A percentile compares a stretch with the other conserved stretches of the same genome.
Conservation (phyloP, 768 basidiomycete genomes). For the Arthromyces matolae region DNA sequence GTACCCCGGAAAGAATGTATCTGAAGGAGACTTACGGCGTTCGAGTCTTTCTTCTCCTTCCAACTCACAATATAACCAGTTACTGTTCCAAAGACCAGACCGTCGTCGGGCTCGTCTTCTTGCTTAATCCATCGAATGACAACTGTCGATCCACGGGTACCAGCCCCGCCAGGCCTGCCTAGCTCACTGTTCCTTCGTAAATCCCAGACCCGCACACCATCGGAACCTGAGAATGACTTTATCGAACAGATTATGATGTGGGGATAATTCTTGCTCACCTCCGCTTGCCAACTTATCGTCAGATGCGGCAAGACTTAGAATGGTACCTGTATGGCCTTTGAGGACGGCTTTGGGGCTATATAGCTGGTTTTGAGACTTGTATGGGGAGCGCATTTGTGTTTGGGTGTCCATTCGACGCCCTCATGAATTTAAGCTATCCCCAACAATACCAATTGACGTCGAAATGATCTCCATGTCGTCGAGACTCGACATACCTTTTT, state of each 20-base stretch:
- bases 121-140: slow-evolving; percentile 3
- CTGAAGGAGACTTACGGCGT: too few relatives aligned
- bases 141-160: slow-evolving; percentile 2
- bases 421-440: too few relatives aligned
- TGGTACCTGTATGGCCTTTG: not conserved
- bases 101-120: slow-evolving; percentile 8
- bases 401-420: too few relatives aligned
- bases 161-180: slow-evolving; percentile 1
- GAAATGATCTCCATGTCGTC: too few relatives aligned
- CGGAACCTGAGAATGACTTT: too few relatives aligned
- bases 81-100: slow-evolving; percentile 5
- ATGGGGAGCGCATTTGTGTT: too few relatives aligned
- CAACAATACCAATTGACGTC: too few relatives aligned
- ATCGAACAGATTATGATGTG: not conserved
- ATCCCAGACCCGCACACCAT: slow-evolving; percentile 4
- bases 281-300: not conserved
- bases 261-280: not conserved
- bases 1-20: too few relatives aligned
- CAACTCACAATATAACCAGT: slow-evolving; percentile 7
- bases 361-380: too few relatives aligned
- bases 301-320: not conserved
- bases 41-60: too few relatives aligned
- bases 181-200: not conserved
- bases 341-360: not conserved
- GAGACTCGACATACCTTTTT: too few relatives aligned